Evolutionary conservation across 2,329 filamentous ascomycete species (phyloP).

Genomic region (Spiromastix sp.): DNA sequence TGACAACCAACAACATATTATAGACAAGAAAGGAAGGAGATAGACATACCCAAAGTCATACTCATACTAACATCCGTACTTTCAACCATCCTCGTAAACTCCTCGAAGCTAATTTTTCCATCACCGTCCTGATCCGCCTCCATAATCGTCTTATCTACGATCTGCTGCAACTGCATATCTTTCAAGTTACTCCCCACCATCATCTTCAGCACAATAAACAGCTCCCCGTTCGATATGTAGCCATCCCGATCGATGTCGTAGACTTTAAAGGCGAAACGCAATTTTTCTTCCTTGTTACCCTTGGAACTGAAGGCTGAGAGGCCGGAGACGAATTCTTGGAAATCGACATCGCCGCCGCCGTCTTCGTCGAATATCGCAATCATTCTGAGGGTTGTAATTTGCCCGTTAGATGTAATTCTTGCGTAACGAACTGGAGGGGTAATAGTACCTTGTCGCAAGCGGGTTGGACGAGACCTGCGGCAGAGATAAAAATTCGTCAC

Average conservation of each 20-base stretch:
- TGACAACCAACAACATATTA: no score
- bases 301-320: constrained; percentile 94
- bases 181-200: constrained; percentile 99
- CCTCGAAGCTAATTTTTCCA: constrained; percentile 97
- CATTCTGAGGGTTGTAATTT: constrained; percentile 65
- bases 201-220: constrained; percentile 99
- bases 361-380: constrained; percentile 99
- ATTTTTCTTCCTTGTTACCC: constrained; percentile 98
- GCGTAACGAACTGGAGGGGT: no score
- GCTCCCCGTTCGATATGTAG: constrained; percentile 96
- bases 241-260: constrained; percentile 99
- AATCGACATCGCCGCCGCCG: constrained; percentile 93
- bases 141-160: constrained; percentile 99
- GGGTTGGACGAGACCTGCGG: constrained; percentile 98
- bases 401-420: no score
- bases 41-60: constrained; percentile 52
- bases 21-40: constrained; percentile 2
- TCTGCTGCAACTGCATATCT: constrained; percentile 96
- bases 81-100: constrained; percentile 98
- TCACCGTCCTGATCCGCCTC: constrained; percentile 93
- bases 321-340: constrained; percentile 95
- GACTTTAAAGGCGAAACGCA: constrained; percentile 96
- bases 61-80: constrained; percentile 66
- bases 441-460: constrained; percentile 70
- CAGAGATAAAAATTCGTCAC: constrained; percentile 93